A percentile compares a stretch with the other conserved stretches of the same genome.
phyloP scores from a whole-genome alignment of 108 stramenopile species.

The Nitzschia sp. region DNA sequence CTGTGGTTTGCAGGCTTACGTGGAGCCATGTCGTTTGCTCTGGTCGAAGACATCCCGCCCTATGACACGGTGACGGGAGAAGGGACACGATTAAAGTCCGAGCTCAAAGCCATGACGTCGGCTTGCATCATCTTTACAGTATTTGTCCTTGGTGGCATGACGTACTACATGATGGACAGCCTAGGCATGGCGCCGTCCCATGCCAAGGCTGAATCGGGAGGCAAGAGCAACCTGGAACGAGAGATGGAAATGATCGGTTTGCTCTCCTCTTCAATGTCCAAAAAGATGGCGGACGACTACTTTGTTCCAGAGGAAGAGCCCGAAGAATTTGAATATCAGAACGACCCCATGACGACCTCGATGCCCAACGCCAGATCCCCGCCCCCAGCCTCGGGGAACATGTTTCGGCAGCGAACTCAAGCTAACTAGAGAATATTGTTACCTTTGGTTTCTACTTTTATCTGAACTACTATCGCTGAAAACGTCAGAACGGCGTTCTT shows the following conservation, averaged over 20 bases:
- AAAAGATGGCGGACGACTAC: neutral
- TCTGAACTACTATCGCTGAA: too few relatives aligned
- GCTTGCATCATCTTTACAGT: constrained; percentile 88
- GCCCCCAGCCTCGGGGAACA: neutral
- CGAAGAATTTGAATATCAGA: neutral
- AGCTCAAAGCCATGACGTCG: constrained; percentile 88
- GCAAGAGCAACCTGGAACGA: neutral
- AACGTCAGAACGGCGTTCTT: too few relatives aligned
- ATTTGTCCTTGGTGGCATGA: constrained; percentile 82
- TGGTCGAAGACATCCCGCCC: constrained; percentile 87
- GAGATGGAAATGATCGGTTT: constrained; percentile 35
- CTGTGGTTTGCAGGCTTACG: constrained; percentile 87
- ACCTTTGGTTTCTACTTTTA: too few relatives aligned
- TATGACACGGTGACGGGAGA: constrained; percentile 77
- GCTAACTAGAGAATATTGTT: neutral
- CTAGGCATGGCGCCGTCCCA: constrained; percentile 60
- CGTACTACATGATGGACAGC: constrained; percentile 76
- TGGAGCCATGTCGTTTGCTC: constrained; percentile 90
- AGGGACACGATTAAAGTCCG: constrained; percentile 83
- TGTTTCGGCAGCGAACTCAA: constrained; percentile 9
- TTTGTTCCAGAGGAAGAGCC: neutral
- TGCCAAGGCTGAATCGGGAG: constrained; percentile 5
- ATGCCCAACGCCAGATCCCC: constrained; percentile 1
- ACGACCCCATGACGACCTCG: neutral
- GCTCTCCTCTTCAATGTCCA: neutral